These are phyloP conservation scores for Fusarium subtropicale DNA, from an alignment of 2,329 filamentous ascomycete species.

Conservation along the genomic window DNA sequence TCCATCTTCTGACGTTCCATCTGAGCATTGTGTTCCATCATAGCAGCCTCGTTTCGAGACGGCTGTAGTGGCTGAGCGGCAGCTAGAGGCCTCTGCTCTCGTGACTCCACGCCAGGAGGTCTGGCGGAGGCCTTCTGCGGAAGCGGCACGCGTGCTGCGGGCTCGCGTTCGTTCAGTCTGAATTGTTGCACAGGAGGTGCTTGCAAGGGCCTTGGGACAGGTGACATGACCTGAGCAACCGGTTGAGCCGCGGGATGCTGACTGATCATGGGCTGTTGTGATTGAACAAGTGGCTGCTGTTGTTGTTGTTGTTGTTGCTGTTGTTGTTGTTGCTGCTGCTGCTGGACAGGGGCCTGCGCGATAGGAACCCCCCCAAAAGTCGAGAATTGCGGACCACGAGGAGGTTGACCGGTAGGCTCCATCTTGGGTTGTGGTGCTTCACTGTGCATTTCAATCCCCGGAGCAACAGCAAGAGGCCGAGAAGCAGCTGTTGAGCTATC, in stretches of 20 bases:
- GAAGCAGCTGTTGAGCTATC: slow-evolving; percentile 53
- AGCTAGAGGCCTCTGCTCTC: slow-evolving; percentile 51
- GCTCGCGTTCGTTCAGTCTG: slow-evolving; percentile 53
- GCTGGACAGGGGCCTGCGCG: slow-evolving; percentile 56
- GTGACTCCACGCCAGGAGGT: slow-evolving; percentile 50
- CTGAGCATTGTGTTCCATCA: slow-evolving; percentile 47
- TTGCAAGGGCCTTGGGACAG: slow-evolving; percentile 56
- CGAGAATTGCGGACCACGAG: slow-evolving; percentile 55
- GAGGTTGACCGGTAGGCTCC: slow-evolving; percentile 53
- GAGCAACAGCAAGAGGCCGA: slow-evolving; percentile 61
- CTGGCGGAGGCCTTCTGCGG: slow-evolving; percentile 54
- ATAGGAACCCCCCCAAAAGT: slow-evolving; percentile 60
- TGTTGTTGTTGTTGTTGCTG: slow-evolving; percentile 46
- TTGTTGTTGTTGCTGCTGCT: slow-evolving; percentile 44
- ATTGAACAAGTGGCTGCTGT: slow-evolving; percentile 48
- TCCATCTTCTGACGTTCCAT: slow-evolving; percentile 51
- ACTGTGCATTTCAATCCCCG: slow-evolving; percentile 57
- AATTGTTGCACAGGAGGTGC: slow-evolving; percentile 59
- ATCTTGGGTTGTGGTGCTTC: slow-evolving; percentile 61
- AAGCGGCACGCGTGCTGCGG: slow-evolving; percentile 54
- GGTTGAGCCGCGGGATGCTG: slow-evolving; percentile 55
- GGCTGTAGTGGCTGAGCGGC: slow-evolving; percentile 52
- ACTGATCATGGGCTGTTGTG: slow-evolving; percentile 49
- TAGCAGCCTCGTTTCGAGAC: slow-evolving; percentile 50
- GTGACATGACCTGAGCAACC: slow-evolving; percentile 61